Percentiles rank a stretch among this genome's conserved stretches.
Conservation (phyloP, 2,329 filamentous ascomycete genomes). For the Apiospora rasikravindrae region DNA sequence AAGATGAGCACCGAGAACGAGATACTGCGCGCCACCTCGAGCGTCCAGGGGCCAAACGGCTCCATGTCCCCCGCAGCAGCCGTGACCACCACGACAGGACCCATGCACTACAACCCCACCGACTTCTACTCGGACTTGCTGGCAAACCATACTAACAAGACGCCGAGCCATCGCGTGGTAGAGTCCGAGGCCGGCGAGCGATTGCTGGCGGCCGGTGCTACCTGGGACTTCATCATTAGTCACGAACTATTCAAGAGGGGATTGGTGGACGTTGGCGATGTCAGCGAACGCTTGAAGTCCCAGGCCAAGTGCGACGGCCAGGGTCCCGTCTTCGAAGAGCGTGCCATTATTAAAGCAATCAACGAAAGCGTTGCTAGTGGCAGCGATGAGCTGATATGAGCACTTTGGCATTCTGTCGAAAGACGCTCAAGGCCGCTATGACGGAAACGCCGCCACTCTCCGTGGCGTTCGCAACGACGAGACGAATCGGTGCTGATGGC, state of each 20-base stretch:
- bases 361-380: constrained; percentile 77
- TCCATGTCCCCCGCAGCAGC: constrained; percentile 49
- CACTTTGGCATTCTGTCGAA: neutral
- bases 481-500: neutral
- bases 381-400: constrained; percentile 74
- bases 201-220: constrained; percentile 75
- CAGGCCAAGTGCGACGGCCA: constrained; percentile 83
- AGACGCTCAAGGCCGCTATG: neutral
- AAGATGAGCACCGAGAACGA: constrained; percentile 90
- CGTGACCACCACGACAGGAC: constrained; percentile 64
- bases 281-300: constrained; percentile 78
- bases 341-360: constrained; percentile 74
- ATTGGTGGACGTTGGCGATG: constrained; percentile 78
- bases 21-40: constrained; percentile 81
- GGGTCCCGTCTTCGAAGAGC: constrained; percentile 85
- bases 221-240: constrained; percentile 88
- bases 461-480: neutral
- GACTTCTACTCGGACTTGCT: constrained; percentile 73
- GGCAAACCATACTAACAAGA: constrained; percentile 65
- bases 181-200: constrained; percentile 69
- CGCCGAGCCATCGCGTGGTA: constrained; percentile 71
- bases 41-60: constrained; percentile 40
- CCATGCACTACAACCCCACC: constrained; percentile 72
- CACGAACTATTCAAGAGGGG: constrained; percentile 80
- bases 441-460: neutral